A percentile compares a stretch with the other conserved stretches of the same genome.
These are phyloP conservation scores for Macrolepiota fuliginosa DNA, from an alignment of 768 basidiomycete genomes.

Conservation along the genomic window DNA sequence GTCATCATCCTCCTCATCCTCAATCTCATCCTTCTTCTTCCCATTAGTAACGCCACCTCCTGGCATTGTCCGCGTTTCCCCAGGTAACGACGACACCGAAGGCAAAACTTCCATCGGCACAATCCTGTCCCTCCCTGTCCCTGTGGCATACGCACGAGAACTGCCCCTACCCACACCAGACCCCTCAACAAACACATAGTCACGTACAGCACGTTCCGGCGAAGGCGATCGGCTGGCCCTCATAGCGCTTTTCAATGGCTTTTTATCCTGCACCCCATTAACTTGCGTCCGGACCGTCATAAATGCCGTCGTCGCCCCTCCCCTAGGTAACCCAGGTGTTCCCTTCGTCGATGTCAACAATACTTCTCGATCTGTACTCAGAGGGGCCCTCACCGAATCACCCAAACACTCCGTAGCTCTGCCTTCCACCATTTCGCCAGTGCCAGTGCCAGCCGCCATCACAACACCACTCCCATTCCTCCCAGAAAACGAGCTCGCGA, in stretches of 20 bases:
- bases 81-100: not conserved
- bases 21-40: not conserved
- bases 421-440: not conserved
- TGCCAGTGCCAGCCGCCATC: not conserved
- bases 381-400: constrained; percentile 5
- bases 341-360: constrained; percentile 1
- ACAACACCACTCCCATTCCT: not conserved
- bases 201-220: constrained; percentile 22
- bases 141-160: not conserved
- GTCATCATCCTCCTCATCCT: constrained; percentile 35
- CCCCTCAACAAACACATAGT: too few species aligned
- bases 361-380: not conserved
- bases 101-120: not conserved
- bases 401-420: not conserved
- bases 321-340: not conserved
- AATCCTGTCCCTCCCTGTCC: not conserved
- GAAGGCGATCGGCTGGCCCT: constrained; percentile 53
- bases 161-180: not conserved
- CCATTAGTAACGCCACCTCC: not conserved
- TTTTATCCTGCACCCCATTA: constrained; percentile 32
- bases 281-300: not conserved
- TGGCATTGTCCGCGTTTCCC: not conserved
- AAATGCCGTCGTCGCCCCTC: not conserved
- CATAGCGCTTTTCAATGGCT: constrained; percentile 63
- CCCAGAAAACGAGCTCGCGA: not conserved